These are phyloP conservation scores for Acanthamoeba castellanii DNA, from an alignment of 208 protist species.

Conservation along the genomic window DNA sequence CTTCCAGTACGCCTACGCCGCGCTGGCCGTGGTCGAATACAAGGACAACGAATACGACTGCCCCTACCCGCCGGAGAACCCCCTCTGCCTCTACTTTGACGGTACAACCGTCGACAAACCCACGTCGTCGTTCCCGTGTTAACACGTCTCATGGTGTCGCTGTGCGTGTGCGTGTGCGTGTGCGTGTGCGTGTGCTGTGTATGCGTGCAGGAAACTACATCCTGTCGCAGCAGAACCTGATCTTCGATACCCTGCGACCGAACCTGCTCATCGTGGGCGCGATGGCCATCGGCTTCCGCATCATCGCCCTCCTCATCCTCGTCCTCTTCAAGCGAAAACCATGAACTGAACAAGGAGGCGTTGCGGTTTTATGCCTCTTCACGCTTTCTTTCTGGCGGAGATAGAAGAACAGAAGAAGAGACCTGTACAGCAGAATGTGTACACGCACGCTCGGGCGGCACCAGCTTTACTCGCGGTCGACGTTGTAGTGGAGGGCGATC, in stretches of 20 bases:
- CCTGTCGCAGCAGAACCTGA: conserved; percentile 4
- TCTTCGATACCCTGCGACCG: not conserved
- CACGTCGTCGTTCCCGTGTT: not conserved
- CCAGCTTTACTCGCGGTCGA: not conserved
- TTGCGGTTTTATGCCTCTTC: no score
- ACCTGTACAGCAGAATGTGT: not conserved
- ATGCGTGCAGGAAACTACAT: not conserved
- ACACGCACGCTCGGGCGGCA: not conserved
- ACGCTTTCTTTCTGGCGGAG: no score
- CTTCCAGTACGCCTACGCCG: conserved; percentile 32
- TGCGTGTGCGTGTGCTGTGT: not conserved
- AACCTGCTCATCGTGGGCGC: conserved; percentile 1
- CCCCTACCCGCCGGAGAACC: not conserved
- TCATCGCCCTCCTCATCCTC: not conserved
- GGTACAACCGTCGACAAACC: not conserved
- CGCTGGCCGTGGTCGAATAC: not conserved
- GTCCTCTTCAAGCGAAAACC: conserved; percentile 27
- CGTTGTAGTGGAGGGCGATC: conserved; percentile 61
- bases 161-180: not conserved
- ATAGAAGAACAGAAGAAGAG: not conserved
- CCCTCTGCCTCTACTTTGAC: not conserved
- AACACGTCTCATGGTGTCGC: not conserved
- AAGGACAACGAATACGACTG: conserved; percentile 42
- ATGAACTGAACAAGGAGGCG: not conserved
- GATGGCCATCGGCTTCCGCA: not conserved